These are phyloP conservation scores for Mortierella claussenii DNA, from an alignment of 192 early-diverging fungal genomes.

Conservation along the genomic window DNA sequence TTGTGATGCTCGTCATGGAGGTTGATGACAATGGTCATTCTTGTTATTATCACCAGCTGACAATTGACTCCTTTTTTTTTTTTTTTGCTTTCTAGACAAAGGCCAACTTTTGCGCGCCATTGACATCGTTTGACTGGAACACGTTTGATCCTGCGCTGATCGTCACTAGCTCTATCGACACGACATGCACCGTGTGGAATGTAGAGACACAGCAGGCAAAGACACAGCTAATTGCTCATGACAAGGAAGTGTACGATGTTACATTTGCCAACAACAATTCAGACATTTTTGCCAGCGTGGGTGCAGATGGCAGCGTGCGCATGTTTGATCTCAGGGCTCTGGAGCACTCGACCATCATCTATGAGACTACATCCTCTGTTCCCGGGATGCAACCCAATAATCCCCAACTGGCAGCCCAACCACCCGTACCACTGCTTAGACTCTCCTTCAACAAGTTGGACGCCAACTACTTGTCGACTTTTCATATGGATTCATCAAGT, in stretches of 20 bases:
- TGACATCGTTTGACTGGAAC: constrained; percentile 99
- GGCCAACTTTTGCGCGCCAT: constrained; percentile 86
- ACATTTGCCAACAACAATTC: constrained; percentile 84
- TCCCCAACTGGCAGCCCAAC: constrained; percentile 46
- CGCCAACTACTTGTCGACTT: constrained; percentile 91
- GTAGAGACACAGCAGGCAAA: constrained; percentile 96
- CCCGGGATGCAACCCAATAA: constrained; percentile 27
- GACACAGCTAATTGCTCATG: constrained; percentile 99
- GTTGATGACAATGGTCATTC: background rate
- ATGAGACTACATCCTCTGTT: constrained; percentile 78
- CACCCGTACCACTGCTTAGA: constrained; percentile 74
- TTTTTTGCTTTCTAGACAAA: constrained; percentile 49
- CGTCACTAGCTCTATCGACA: constrained; percentile 96
- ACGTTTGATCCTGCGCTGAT: constrained; percentile 83
- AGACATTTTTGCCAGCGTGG: constrained; percentile 96
- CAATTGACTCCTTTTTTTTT: background rate
- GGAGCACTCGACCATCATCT: constrained; percentile 98
- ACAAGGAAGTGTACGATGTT: constrained; percentile 99
- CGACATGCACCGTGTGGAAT: constrained; percentile 99
- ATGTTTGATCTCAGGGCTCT: constrained; percentile 97
- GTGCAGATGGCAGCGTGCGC: constrained; percentile 96
- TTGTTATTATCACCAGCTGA: background rate
- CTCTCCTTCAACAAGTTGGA: constrained; percentile 92
- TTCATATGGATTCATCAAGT: constrained; percentile 83
- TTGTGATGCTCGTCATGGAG: background rate